Base-by-base conservation (phyloP, 2,329 filamentous ascomycete species). In the Neurospora sp. region DNA sequence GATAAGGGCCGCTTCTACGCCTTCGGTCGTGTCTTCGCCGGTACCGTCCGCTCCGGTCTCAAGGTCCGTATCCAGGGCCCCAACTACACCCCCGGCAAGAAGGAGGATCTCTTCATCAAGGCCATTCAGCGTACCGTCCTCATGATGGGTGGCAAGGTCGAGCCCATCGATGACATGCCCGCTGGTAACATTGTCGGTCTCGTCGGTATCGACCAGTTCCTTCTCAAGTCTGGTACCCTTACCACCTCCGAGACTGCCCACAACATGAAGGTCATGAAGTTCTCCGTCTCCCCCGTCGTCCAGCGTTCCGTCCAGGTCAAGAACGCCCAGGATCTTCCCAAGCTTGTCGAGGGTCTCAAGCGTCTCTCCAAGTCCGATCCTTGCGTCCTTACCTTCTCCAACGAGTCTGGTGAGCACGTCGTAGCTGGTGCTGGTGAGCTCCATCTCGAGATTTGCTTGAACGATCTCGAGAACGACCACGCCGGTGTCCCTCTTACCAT, bases 181-280 rank as follows among this genome's bases (percentile, higher is more conserved):
- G 95, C 96, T 77, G 96, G 96, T 90, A 99, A 99, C 92, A 98
- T 99, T 88, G 91, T 97, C 80, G 96, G 96, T 89, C 89, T 99
- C 79, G 96, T 99, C 81, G 96, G 96, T 91, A 93, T 99, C 78
- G 96, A 99, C 83, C 96, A 99, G 90, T 99, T 98, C 93, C 88
- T 99, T 88, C 93, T 99, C 88, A 99, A 99, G 91, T 98, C 96
- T 82, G 96, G 96, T 91, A 99, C 96, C 80, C 92, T 99, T 79
- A 97, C 94, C 85, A 98, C 95, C 82, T 90, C 88, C 81, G 96
- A 99, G 77, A 96, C 93, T 76, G 95, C 96, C 82, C 96, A 99
- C 91, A 99, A 99, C 91, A 87, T 99, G 80, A 98, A 98, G 91
- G 96, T 99, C 86, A 99, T 99, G 96, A 98, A 97, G 89, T 99